phyloP scores from a whole-genome alignment of 306 rosid species.

The Coriaria nepalensis region DNA sequence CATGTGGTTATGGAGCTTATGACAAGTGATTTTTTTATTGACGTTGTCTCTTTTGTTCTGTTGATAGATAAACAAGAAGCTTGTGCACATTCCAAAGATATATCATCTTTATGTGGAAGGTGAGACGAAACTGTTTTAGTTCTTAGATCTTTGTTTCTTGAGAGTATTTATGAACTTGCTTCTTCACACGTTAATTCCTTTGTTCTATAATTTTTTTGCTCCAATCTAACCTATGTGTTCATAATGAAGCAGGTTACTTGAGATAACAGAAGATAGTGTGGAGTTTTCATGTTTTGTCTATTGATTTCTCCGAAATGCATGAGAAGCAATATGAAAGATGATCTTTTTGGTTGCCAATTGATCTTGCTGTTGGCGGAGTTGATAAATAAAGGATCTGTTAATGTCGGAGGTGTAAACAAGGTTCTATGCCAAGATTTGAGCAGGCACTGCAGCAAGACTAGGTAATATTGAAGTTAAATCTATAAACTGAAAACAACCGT shows the following conservation, averaged over 20 bases:
- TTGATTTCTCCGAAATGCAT: not conserved
- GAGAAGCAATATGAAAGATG: not conserved
- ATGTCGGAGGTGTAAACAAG: constrained; percentile 67
- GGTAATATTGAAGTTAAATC: constrained; percentile 27
- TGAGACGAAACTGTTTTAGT: constrained; percentile 15
- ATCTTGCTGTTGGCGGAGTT: constrained; percentile 62
- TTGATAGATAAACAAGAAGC: constrained; percentile 79
- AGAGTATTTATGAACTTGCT: not conserved
- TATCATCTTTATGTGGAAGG: constrained; percentile 90
- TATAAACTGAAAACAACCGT: no score
- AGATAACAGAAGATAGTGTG: constrained; percentile 90
- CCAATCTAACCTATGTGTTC: constrained; percentile 28
- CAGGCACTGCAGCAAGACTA: constrained; percentile 59
- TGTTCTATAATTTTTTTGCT: constrained; percentile 1
- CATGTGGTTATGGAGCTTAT: not conserved
- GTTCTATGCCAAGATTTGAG: constrained; percentile 86
- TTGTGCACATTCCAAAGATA: constrained; percentile 64
- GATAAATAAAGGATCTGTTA: constrained; percentile 66
- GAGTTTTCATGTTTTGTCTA: constrained; percentile 16
- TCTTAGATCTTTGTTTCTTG: not conserved
- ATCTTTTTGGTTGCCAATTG: not conserved
- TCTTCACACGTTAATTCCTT: not conserved
- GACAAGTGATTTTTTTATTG: not conserved
- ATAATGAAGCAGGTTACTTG: constrained; percentile 55
- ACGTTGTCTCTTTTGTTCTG: constrained; percentile 8